phyloP scores from a whole-genome alignment of 1,139 yeast species.

The Pichia norvegensis region DNA sequence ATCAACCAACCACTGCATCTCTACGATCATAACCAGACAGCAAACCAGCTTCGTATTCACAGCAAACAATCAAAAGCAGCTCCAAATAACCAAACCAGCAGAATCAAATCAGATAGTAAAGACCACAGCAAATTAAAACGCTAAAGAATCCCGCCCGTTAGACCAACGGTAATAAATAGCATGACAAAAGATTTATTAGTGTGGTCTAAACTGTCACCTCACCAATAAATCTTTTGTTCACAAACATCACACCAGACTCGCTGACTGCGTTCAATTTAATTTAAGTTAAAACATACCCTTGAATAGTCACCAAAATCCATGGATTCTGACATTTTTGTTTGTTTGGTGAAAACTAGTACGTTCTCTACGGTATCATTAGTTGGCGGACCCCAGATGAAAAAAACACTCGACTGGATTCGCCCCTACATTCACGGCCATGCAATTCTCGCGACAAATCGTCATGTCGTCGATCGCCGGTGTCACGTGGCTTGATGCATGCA shows the following conservation, averaged over 20 bases:
- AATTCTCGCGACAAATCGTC: background rate
- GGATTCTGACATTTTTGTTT: slow-evolving; percentile 22
- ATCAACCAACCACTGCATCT: background rate
- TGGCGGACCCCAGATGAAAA: background rate
- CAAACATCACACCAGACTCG: background rate
- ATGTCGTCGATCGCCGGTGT: background rate
- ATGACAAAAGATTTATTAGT: background rate
- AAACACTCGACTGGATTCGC: background rate
- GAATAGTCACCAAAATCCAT: slow-evolving; percentile 27
- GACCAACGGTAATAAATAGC: background rate
- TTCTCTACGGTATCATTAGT: background rate
- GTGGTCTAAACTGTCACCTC: background rate
- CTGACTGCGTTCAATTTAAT: background rate
- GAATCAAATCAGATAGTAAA: background rate
- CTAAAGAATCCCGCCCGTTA: background rate
- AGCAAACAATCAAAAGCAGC: slow-evolving; percentile 1
- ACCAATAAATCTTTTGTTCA: background rate
- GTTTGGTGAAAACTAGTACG: background rate
- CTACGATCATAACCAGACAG: background rate
- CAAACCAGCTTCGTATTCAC: background rate
- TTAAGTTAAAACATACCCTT: slow-evolving; percentile 23
- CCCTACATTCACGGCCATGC: background rate
- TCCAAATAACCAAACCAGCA: background rate
- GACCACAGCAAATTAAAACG: background rate
- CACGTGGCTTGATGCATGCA: background rate